Conservation (phyloP, 805 yeast species). For the Tetrapisispora phaffii region DNA sequence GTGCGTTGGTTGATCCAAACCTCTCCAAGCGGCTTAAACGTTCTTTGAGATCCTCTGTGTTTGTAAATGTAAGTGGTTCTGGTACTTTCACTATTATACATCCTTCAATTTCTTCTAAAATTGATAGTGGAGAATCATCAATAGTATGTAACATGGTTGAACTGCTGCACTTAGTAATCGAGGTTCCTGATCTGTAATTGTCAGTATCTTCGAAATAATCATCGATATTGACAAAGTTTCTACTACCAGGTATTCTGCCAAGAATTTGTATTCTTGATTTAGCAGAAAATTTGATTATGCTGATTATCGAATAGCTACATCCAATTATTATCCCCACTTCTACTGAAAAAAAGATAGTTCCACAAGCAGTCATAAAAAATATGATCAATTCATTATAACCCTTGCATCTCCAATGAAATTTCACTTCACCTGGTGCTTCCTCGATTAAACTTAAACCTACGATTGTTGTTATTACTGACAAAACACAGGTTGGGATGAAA, state of each 20-base stretch:
- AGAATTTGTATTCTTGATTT: conserved; percentile 76
- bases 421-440: conserved; percentile 73
- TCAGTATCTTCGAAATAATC: conserved; percentile 36
- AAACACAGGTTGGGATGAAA: conserved; percentile 66
- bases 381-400: conserved; percentile 74
- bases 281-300: conserved; percentile 74
- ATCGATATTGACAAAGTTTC: conserved; percentile 63
- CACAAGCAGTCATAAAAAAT: conserved; percentile 50
- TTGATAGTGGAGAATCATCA: conserved; percentile 3
- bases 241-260: conserved; percentile 55
- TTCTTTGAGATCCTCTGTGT: conserved; percentile 63
- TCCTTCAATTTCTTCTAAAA: conserved; percentile 47
- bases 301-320: conserved; percentile 62
- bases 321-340: conserved; percentile 91
- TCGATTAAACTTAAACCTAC: conserved; percentile 71
- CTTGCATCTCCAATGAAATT: conserved; percentile 58
- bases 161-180: not conserved
- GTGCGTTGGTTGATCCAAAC: conserved; percentile 64
- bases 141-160: not conserved
- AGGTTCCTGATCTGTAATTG: conserved; percentile 1
- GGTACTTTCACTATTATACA: conserved; percentile 73
- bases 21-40: conserved; percentile 61
- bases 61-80: conserved; percentile 83
- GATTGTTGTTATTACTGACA: conserved; percentile 69
- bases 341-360: conserved; percentile 65